These are phyloP conservation scores for Tetrahymena elliotti DNA, from an alignment of 73 alveolate species.

Conservation along the genomic window DNA sequence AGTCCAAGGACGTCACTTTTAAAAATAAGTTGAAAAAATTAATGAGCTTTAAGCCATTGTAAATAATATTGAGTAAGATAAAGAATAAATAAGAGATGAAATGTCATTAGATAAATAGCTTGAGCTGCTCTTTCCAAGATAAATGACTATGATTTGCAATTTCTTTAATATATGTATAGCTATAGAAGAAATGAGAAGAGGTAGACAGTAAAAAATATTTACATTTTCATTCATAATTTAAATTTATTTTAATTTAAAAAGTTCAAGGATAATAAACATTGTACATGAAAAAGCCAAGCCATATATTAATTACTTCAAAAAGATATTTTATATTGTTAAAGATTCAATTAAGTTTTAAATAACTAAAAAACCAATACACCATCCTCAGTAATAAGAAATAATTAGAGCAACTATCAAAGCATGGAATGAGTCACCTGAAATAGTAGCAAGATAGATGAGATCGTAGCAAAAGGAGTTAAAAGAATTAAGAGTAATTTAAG, in stretches of 20 bases:
- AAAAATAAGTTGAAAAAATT: neutral
- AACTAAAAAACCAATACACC: neutral
- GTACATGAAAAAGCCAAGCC: neutral
- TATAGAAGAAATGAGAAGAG: neutral
- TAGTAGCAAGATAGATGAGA: neutral
- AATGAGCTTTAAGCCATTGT: neutral
- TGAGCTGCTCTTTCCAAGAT: neutral
- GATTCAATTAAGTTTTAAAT: neutral
- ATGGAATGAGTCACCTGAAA: neutral
- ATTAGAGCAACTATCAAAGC: neutral
- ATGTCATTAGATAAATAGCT: neutral
- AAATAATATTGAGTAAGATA: neutral
- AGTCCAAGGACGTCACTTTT: neutral
- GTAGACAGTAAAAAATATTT: neutral
- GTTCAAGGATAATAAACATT: neutral
- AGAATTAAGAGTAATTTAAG: neutral
- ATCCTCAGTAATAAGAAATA: neutral
- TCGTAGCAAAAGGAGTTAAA: neutral
- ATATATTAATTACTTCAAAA: neutral
- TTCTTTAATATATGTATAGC: neutral
- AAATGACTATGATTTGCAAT: neutral
- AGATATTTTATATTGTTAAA: neutral
- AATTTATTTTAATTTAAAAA: neutral
- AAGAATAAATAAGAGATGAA: neutral
- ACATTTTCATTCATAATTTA: neutral